These are phyloP conservation scores for Trichoderma orchidacearum DNA, from an alignment of 495 filamentous ascomycete species.

Conservation along the genomic window DNA sequence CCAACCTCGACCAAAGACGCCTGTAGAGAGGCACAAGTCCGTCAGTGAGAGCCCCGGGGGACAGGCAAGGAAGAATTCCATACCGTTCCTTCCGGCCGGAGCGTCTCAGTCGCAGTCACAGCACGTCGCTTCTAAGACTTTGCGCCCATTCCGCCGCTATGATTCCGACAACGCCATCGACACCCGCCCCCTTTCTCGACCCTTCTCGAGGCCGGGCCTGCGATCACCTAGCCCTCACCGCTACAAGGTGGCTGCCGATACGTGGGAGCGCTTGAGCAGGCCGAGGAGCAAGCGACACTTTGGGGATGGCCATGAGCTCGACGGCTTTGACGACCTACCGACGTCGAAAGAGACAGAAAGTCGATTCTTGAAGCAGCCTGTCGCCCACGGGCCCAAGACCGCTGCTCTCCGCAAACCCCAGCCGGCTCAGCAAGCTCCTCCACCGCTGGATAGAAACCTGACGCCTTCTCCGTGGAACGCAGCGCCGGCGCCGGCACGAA, in stretches of 20 bases:
- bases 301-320: constrained; percentile 84
- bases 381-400: constrained; percentile 56
- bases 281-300: constrained; percentile 65
- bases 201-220: constrained; percentile 39
- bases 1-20: constrained; percentile 55
- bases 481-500: constrained; percentile 39
- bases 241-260: constrained; percentile 24
- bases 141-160: constrained; percentile 57
- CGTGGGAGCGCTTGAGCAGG: constrained; percentile 49
- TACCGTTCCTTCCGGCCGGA: constrained; percentile 74
- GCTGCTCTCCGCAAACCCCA: background rate
- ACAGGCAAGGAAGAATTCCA: constrained; percentile 40
- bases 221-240: constrained; percentile 41
- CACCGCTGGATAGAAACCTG: constrained; percentile 36
- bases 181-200: constrained; percentile 37
- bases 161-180: constrained; percentile 52
- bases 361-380: constrained; percentile 67
- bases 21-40: constrained; percentile 41
- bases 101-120: constrained; percentile 63
- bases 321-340: constrained; percentile 88
- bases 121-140: constrained; percentile 57
- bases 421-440: constrained; percentile 45
- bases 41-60: constrained; percentile 37
- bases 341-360: constrained; percentile 73
- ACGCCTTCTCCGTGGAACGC: constrained; percentile 37